phyloP scores from a whole-genome alignment of 768 basidiomycete species.

The Kwoniella europaea region DNA sequence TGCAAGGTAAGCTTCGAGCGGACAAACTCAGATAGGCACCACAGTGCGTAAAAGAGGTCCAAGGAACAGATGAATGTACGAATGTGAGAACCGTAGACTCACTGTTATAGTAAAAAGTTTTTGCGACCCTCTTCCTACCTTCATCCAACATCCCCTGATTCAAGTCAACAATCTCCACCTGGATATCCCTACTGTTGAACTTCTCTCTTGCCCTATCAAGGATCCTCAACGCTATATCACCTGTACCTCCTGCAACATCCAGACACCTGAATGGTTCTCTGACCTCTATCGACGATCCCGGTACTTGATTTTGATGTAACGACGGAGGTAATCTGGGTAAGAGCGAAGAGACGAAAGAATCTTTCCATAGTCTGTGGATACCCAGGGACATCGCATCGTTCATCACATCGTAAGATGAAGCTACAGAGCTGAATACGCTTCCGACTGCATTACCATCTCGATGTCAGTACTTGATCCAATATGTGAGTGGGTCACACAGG shows the following conservation, averaged over 20 bases:
- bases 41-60: too few relatives aligned
- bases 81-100: conserved; percentile 56
- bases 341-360: conserved; percentile 76
- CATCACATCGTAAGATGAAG: conserved; percentile 95
- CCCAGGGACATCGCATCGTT: conserved; percentile 99
- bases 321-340: conserved; percentile 67
- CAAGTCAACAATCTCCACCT: conserved; percentile 89
- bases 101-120: conserved; percentile 99
- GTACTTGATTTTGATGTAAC: conserved; percentile 36
- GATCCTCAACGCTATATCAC: conserved; percentile 93
- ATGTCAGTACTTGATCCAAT: background rate
- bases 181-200: conserved; percentile 85
- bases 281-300: conserved; percentile 59
- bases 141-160: conserved; percentile 95
- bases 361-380: conserved; percentile 96
- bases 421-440: conserved; percentile 92
- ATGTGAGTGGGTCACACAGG: background rate
- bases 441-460: conserved; percentile 65
- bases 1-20: background rate
- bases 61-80: too few relatives aligned
- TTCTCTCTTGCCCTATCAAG: conserved; percentile 87
- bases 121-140: conserved; percentile 84
- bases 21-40: background rate
- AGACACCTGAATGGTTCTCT: conserved; percentile 67
- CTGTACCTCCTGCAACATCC: conserved; percentile 94